Evolutionary conservation across 352 stramenopile species (phyloP), one percentile per base, ranked within the genome.

Genomic region (Phytopythium ostracodes): DNA sequence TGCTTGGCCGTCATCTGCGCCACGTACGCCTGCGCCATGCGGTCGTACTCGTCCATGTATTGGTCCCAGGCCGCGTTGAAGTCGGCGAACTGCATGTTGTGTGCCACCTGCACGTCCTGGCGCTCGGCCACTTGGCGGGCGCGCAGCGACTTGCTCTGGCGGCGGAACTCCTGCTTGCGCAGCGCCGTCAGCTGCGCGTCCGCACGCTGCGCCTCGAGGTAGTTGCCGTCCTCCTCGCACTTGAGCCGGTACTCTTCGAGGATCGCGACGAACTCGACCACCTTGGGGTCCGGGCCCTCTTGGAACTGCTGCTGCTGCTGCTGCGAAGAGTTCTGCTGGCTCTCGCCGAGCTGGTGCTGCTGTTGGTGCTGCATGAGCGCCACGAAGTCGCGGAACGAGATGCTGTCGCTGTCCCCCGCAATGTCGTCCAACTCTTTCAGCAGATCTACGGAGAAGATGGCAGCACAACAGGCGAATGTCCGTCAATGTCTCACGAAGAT

Each of bases 31-130:
- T 96, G 79, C 15, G 93, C 91, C 89, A 98, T 98, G 56, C 81
- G 77, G 75, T 98, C 93, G 67, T 98, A 98, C 58, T 98, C 93
- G 59, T 97, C 81, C 71, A 98, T 86, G 72, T 98, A 99, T 69
- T 96, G 84, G 68, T 98, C 95, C 96, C 94, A 98, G 15, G 88
- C 87, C 22, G 76, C 70, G 61, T 98, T 98, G 68, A 98, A 98
- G 63, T 98, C 91, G 49, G 88, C 82, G 64, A 96, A 97, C 74
- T 98, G 94, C 87, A 98, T 97, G 68, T 97, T 97, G 68, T 98
- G 92, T 8, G 90, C 91, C 50, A 97, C 94, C 68, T 98, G 91
- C n/a, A 98, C 92, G 66, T 98, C 89, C 70, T 98, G 91, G 7
- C 90, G 82, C 70, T 98, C 93, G 33, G 82, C 84, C 33, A 97